Evolutionary conservation across 352 stramenopile genomes (phyloP).

Genomic region (Globisporangium middletonii): DNA sequence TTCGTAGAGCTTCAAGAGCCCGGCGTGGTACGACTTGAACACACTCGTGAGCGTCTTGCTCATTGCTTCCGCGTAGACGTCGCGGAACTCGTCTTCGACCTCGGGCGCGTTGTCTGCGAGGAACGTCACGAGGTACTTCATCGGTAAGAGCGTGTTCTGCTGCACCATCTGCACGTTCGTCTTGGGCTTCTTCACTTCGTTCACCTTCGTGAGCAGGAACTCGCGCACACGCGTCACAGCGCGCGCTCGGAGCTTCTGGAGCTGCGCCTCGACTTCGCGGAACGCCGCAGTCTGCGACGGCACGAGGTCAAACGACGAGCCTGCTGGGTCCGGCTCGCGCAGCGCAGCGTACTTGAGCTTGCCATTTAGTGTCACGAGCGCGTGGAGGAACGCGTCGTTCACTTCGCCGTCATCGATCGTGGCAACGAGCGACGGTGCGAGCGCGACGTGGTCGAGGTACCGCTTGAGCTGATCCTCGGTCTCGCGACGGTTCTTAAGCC

Average conservation of each 20-base stretch:
- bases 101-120: constrained; percentile 89
- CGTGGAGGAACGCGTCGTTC: constrained; percentile 92
- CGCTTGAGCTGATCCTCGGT: constrained; percentile 91
- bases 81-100: constrained; percentile 93
- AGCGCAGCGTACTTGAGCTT: constrained; percentile 90
- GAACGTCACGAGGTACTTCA: constrained; percentile 95
- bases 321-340: constrained; percentile 43
- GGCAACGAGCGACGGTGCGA: constrained; percentile 92
- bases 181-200: constrained; percentile 93
- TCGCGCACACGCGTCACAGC: constrained; percentile 80
- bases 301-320: constrained; percentile 83
- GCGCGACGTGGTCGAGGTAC: constrained; percentile 95
- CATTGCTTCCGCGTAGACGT: constrained; percentile 97
- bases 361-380: constrained; percentile 90
- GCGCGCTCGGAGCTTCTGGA: constrained; percentile 85
- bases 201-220: constrained; percentile 93
- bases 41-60: constrained; percentile 93
- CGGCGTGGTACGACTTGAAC: constrained; percentile 96
- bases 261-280: constrained; percentile 90
- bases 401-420: constrained; percentile 93
- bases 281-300: constrained; percentile 88
- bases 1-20: constrained; percentile 93
- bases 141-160: constrained; percentile 94
- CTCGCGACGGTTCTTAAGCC: constrained; percentile 93
- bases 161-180: constrained; percentile 99